A percentile compares a stretch with the other conserved stretches of the same genome.
Evolutionary conservation across 345 rosid species (phyloP).

Genomic region (Physaria fendleri): DNA sequence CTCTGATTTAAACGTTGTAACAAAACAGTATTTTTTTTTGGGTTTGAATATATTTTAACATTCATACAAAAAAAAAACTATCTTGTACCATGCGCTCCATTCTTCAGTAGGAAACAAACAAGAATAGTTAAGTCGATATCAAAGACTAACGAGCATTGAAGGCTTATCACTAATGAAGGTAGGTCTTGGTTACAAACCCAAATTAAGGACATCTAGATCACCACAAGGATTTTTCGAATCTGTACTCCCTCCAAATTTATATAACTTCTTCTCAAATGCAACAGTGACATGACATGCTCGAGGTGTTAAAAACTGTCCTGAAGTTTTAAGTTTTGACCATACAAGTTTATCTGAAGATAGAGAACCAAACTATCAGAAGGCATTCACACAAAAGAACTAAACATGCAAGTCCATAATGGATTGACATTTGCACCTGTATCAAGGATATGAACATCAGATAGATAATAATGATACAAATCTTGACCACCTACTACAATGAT

Average conservation of each 20-base stretch:
- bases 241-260: slow-evolving; percentile 91
- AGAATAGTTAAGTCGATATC: neutral
- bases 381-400: neutral
- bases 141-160: neutral
- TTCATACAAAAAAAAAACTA: no score
- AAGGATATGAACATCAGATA: slow-evolving; percentile 88
- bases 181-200: slow-evolving; percentile 53
- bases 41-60: no score
- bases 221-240: slow-evolving; percentile 71
- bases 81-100: slow-evolving; percentile 71
- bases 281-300: slow-evolving; percentile 91
- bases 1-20: no score
- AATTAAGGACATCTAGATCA: slow-evolving; percentile 75
- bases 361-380: slow-evolving; percentile 18
- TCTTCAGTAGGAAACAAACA: slow-evolving; percentile 38
- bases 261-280: slow-evolving; percentile 69
- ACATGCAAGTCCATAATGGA: slow-evolving; percentile 1
- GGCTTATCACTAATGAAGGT: neutral
- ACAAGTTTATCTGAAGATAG: slow-evolving; percentile 69
- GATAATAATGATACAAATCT: slow-evolving; percentile 77
- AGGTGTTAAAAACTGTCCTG: slow-evolving; percentile 72
- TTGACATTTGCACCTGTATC: slow-evolving; percentile 58
- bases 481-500: slow-evolving; percentile 91
- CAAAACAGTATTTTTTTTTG: no score
- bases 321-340: slow-evolving; percentile 71